Base-by-base conservation (phyloP, 495 filamentous ascomycete genomes). In the Aspergillus olivimuriae region DNA sequence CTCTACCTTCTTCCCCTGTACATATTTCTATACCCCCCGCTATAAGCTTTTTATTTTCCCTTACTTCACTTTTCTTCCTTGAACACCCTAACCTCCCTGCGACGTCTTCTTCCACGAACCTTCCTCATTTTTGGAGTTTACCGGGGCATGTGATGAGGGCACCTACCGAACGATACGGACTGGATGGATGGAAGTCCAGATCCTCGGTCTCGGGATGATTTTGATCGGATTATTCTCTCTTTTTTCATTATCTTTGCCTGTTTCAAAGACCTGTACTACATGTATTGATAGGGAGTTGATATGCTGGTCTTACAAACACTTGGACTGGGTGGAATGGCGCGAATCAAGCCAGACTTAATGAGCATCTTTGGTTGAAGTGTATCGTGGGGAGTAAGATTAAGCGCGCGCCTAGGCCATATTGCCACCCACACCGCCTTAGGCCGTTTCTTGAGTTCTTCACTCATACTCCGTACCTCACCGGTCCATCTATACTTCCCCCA, bases 231-330 rank as follows among this genome's bases (percentile, higher is more conserved):
- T 23, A 42, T 51, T 51, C 21, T 42, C 32, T 45, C 33, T 45
- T 37, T 2, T 44, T 37, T 37, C 12, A 19, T 42, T 15, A 14
- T 12, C 30, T 22, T 43, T 34, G 11, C 4, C 40, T n/a, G n/a
- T n/a, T n/a, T 4, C 15, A 35, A 43, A 12, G 7, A 51, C 48
- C 47, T 66, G 60, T 57, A 58, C 58, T 52, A 62, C 60, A 62
- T 65, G 61, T 61, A 68, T 62, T 54, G 51, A 55, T 63, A 56
- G 60, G 60, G 48, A 47, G 53, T 52, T 46, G 53, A 51, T 39
- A 57, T 54, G 56, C 48, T 43, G 55, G 50, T 50, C 43, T 48
- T n/a, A 11, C 6, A 47, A 33, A 44, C 49, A 51, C 43, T 43
- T 41, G 45, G 47, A 45, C 19, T 43, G 48, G 41, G 57, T 48